phyloP scores from a whole-genome alignment of 2,329 filamentous ascomycete genomes.

The Mycosphaerelloides madeirae region DNA sequence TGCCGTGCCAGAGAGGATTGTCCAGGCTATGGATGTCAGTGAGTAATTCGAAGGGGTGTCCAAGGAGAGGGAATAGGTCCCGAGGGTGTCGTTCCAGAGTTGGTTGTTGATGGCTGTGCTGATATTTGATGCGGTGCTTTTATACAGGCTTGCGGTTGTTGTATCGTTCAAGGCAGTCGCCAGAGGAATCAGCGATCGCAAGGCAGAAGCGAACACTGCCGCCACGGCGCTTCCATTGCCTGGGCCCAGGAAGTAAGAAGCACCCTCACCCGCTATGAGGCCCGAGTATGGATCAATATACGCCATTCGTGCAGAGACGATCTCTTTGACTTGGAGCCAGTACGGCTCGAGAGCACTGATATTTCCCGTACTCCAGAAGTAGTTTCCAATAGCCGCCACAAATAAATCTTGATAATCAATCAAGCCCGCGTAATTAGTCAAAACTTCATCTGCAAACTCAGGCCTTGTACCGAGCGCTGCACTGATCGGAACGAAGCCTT shows the following conservation, averaged over 20 bases:
- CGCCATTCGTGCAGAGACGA: constrained; percentile 17
- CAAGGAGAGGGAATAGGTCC: constrained; percentile 31
- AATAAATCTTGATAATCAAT: constrained; percentile 33
- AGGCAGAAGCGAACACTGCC: constrained; percentile 25
- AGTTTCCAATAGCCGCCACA: constrained; percentile 26
- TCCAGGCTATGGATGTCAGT: constrained; percentile 27
- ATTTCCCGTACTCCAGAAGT: constrained; percentile 26
- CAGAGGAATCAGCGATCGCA: constrained; percentile 26
- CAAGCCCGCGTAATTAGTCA: constrained; percentile 13
- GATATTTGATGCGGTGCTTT: constrained; percentile 20
- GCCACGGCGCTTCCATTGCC: constrained; percentile 29
- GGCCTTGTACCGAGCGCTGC: constrained; percentile 13
- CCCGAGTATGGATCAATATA: constrained; percentile 29
- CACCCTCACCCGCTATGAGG: constrained; percentile 19
- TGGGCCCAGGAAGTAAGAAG: constrained; percentile 28
- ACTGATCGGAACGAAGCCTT: constrained; percentile 14
- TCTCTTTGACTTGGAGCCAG: constrained; percentile 27
- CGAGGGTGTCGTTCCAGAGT: constrained; percentile 33
- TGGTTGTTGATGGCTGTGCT: constrained; percentile 27
- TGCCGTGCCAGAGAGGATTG: constrained; percentile 33
- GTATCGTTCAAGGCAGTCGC: constrained; percentile 32
- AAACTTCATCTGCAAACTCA: constrained; percentile 8
- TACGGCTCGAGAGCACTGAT: constrained; percentile 13
- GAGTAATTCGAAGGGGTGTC: constrained; percentile 30
- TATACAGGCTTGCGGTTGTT: constrained; percentile 22